Evolutionary conservation across 2,329 filamentous ascomycete species (phyloP), one percentile per base, ranked within the genome.

Genomic region (Hymenotorrendiella dingleyae): DNA sequence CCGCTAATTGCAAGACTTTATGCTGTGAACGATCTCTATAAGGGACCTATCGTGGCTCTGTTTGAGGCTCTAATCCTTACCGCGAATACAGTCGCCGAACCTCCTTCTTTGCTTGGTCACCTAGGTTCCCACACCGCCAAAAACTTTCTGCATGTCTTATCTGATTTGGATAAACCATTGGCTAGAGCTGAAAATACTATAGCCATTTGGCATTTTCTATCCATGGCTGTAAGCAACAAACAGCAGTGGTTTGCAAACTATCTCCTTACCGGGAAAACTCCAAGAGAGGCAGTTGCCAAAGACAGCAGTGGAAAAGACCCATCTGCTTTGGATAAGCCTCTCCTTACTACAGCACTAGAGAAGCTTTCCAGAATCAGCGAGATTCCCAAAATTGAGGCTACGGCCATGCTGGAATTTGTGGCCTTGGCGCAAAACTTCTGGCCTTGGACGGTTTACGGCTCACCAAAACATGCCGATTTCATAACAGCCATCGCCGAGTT

Each of bases 201-300:
- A 30, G 71, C 73, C 6, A 83, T 88, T 16, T 98, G 91, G 93
- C 79, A 78, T 43, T 82, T 98, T 57, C 80, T 97, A 40, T 86
- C 90, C 2, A 82, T 84, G 3, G 83, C 97, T 35, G 78, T 98
- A 47, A 84, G 85, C 52, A 90, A 88, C 60, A 82, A 88, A 49
- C 93, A 98, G 61, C 90, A 95, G 59, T 97, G 91, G 86, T 86
- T 98, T 69, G 87, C 91, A 0, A 87, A 95, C 48, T 94, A 90
- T 59, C 73, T 98, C 7, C 78, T 97, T 28, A 96, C 89, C 6
- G 93, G 90, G 17, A 84, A 82, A 58, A 88, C 88, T 0, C 89
- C 91, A 4, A 80, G 86, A 48, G 81, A 93, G 54, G 77, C 84
- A 4, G 68, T 88, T 57, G 79, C 79, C 50, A 68, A 67, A 32